phyloP scores from a whole-genome alignment of 805 yeast species.

The Suhomyces faveliae region DNA sequence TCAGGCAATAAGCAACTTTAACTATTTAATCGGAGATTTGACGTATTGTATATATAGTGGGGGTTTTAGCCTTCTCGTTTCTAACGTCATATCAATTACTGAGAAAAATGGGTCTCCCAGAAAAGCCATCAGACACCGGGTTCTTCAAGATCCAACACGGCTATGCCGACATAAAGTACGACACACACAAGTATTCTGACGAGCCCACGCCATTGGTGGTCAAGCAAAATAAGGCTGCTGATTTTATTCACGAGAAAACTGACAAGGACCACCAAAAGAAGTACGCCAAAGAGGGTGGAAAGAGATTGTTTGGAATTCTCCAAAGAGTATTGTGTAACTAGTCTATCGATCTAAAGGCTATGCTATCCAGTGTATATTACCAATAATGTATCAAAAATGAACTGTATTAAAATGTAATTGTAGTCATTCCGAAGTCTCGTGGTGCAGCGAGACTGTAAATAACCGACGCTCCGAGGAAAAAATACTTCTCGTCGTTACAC shows the following conservation, averaged over 20 bases:
- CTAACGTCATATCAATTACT: background rate
- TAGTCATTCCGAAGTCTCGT: background rate
- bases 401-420: background rate
- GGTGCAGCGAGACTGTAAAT: background rate
- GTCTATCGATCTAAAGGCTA: background rate
- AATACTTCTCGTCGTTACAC: too few species aligned
- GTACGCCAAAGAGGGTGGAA: constrained; percentile 27
- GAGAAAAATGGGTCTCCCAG: constrained; percentile 23
- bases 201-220: constrained; percentile 31
- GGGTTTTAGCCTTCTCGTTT: background rate
- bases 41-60: constrained; percentile 1
- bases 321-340: constrained; percentile 7
- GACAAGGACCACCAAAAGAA: constrained; percentile 31
- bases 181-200: constrained; percentile 31
- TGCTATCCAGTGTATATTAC: background rate
- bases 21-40: background rate
- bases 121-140: constrained; percentile 28
- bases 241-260: constrained; percentile 26
- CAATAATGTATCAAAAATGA: background rate
- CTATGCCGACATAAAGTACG: constrained; percentile 26
- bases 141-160: constrained; percentile 31
- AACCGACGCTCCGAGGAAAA: background rate
- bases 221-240: constrained; percentile 25
- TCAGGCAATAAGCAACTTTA: constrained; percentile 1
- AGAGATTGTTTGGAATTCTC: constrained; percentile 9